Base-by-base conservation (phyloP, 108 stramenopile genomes). In the Stephanodiscus minutulus region DNA sequence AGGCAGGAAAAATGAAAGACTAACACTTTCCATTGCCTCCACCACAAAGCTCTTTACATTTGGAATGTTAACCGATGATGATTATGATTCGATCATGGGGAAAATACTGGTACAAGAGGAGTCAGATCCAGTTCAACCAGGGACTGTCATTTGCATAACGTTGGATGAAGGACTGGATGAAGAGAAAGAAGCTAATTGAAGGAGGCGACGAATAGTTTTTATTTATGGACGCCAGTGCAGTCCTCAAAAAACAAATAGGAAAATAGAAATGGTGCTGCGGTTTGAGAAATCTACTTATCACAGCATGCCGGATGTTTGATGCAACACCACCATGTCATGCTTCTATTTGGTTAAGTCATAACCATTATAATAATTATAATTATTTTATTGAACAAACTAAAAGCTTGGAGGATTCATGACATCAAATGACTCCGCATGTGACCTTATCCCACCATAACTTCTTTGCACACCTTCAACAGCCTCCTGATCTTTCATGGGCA, bases 401-500 rank as follows among this genome's bases (percentile, higher is more conserved):
- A 72, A 76, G 58, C 76, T 77, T 24, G 76, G 75, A 21, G 80
- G 80, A 46, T 81, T 77, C 80, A 81, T 77, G 0, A 62, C 54
- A 48, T 77, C 80, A 56, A 72, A 72, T 21, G 24, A 27, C 25
- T 65, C 41, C 25, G 70, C 33, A 11, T 64, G 24, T 25, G 33
- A 29, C 9, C 21, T 41, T 18, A 25, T 53, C 35, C 29, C 24
- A 31, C 36, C 29, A 21, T 1, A 10, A 41, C 13, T 54, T 17
- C 50, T 72, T 7, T 12, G 25, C 11, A 47, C 70, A 47, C 22
- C 53, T 27, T 70, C 74, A n/a, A 60, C 55, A 17, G 47, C 50
- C 37, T 60, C 70, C 56, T 83, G 52, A 33, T 64, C 61, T 68
- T 83, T 73, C 71, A 85, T 70, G 18, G 88, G 88, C 95, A 93